phyloP scores from a whole-genome alignment of 1,284 basidiomycete genomes.

The Ustilago shanxiensis region DNA sequence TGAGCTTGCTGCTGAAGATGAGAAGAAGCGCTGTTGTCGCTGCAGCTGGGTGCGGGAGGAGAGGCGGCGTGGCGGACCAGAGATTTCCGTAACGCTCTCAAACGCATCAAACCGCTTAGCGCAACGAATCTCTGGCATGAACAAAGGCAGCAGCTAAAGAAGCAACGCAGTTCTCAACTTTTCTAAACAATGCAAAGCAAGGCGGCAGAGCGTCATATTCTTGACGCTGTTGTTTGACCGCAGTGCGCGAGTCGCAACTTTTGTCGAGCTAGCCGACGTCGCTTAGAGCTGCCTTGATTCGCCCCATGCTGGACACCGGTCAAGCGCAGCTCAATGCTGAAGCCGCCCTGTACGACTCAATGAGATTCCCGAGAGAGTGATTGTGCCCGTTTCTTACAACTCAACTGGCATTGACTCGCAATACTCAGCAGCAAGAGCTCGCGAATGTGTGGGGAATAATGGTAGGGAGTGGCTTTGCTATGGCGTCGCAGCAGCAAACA shows the following conservation, averaged over 20 bases:
- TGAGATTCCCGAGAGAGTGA: slow-evolving; percentile 12
- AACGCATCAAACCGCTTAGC: neutral
- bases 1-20: neutral
- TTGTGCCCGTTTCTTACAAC: neutral
- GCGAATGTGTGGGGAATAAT: neutral
- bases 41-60: neutral
- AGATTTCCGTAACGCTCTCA: neutral
- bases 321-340: neutral
- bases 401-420: neutral
- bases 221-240: neutral
- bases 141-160: neutral
- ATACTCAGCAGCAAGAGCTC: neutral
- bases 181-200: neutral
- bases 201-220: slow-evolving; percentile 3
- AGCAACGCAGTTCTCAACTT: neutral
- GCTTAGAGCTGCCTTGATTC: slow-evolving; percentile 2
- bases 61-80: neutral
- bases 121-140: neutral
- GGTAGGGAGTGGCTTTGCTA: neutral
- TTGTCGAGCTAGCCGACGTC: slow-evolving; percentile 15
- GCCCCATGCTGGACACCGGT: slow-evolving; percentile 7
- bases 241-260: neutral
- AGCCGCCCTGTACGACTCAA: neutral
- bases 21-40: neutral
- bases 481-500: neutral